Evolutionary conservation across 805 yeast genomes (phyloP).

Genomic region (Candida rishiriensis): DNA sequence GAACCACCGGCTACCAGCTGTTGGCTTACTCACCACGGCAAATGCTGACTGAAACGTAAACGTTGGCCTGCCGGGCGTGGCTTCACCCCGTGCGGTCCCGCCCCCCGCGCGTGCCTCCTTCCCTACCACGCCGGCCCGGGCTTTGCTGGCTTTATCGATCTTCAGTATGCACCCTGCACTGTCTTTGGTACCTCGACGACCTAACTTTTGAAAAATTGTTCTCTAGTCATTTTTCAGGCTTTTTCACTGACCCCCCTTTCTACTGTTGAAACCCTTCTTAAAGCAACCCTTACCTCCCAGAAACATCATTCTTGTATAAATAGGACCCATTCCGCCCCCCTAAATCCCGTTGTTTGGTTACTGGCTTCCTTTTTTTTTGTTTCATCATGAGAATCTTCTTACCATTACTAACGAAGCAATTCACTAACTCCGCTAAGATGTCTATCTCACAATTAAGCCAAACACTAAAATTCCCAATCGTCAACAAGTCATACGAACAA

Average conservation of each 20-base stretch:
- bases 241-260: not conserved
- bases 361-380: not conserved
- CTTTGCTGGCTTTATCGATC: too few relatives aligned
- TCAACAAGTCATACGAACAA: slow-evolving; percentile 31
- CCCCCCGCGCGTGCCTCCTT: too few relatives aligned
- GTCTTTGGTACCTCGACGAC: too few relatives aligned
- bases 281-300: not conserved
- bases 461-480: slow-evolving; percentile 31
- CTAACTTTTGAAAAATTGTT: not conserved
- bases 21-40: too few relatives aligned
- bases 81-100: too few relatives aligned
- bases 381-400: not conserved
- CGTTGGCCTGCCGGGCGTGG: too few relatives aligned
- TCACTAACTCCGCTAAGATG: slow-evolving; percentile 7
- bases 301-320: slow-evolving; percentile 1
- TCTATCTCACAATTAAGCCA: slow-evolving; percentile 17
- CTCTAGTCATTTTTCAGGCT: not conserved
- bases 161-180: too few relatives aligned
- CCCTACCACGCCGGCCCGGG: too few relatives aligned
- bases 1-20: too few relatives aligned
- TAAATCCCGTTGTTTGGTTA: too few relatives aligned
- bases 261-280: too few relatives aligned
- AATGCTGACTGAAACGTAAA: too few relatives aligned
- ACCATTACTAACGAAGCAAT: not conserved
- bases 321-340: not conserved